Evolutionary conservation across 2,329 filamentous ascomycete genomes (phyloP), one percentile per base, ranked within the genome.

Genomic region (Scorias spongiosa): DNA sequence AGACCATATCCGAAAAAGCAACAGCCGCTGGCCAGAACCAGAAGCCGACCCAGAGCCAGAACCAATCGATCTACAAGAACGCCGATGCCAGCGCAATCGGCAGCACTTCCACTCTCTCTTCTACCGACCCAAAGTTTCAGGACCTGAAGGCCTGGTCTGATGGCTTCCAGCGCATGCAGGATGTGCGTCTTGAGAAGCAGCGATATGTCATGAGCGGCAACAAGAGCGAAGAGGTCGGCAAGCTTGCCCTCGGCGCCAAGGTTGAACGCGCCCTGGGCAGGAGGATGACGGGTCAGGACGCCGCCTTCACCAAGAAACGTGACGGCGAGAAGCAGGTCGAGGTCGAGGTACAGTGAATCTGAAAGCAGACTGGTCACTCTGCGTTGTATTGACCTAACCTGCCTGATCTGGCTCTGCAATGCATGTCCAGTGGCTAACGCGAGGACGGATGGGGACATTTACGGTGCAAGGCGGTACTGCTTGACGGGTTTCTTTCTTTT

Each of bases 231-330:
- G 80, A 82, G 60, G 71, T 93, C 64, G 80, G 78, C 68, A 93
- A 93, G 68, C 74, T 93, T 46, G 87, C 87, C 32, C 75, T 94
- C 42, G 84, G 87, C 40, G 87, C 87, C 48, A 94, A 94, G 68
- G 76, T 94, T 36, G 87, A 94, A 62, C 79, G 88, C 48, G 87
- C 88, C 17, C 76, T 95, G 44, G 81, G 81, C 53, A 75, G 87
- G 52, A 77, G 88, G 57, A 91, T 94, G 87, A 81, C 76, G 26
- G 69, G 83, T 53, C 88, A 95, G 64, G 88, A 95, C 57, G 88
- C 88, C 51, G 80, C 84, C 63, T 88, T 91, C 72, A 50, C 75
- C 67, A 28, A 66, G 66, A 44, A 43, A 50, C 28, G 46, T 65
- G 47, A 60, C 53, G 39, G 14, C 14, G 66, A 65, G 54, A 67